Evolutionary conservation across 176 grass and related monocot genomes (phyloP).

Genomic region (Zoysia japonica): DNA sequence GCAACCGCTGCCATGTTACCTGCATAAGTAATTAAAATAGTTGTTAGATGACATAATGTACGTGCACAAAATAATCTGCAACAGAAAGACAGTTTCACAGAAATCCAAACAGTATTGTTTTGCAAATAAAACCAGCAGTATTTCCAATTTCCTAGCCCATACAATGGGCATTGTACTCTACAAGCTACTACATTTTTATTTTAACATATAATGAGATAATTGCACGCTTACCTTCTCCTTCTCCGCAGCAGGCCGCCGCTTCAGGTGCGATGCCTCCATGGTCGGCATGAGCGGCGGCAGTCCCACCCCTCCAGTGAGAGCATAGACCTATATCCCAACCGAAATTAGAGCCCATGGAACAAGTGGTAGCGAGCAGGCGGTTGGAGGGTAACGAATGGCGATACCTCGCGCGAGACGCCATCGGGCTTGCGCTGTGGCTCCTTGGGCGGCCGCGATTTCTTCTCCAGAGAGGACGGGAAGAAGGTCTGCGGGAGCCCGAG

Average conservation of each 20-base stretch:
- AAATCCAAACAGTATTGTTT: neutral
- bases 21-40: conserved; percentile 48
- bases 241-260: conserved; percentile 64
- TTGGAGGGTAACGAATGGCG: neutral
- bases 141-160: neutral
- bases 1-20: conserved; percentile 90
- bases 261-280: conserved; percentile 79
- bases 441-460: conserved; percentile 81
- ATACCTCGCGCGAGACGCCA: conserved; percentile 89
- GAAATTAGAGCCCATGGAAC: neutral
- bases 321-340: conserved; percentile 61
- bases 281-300: conserved; percentile 81
- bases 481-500: conserved; percentile 80
- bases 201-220: neutral
- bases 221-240: conserved; percentile 38
- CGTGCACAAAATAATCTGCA: neutral
- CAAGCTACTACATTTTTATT: neutral
- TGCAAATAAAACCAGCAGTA: neutral
- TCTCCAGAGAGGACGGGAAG: conserved; percentile 73
- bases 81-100: neutral
- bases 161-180: neutral
- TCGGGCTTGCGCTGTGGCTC: conserved; percentile 94
- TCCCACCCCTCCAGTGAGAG: conserved; percentile 83
- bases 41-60: neutral
- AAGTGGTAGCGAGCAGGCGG: neutral